These are phyloP conservation scores for Triticum timopheevii DNA, from an alignment of 176 grass and related monocot genomes.

Conservation along the genomic window DNA sequence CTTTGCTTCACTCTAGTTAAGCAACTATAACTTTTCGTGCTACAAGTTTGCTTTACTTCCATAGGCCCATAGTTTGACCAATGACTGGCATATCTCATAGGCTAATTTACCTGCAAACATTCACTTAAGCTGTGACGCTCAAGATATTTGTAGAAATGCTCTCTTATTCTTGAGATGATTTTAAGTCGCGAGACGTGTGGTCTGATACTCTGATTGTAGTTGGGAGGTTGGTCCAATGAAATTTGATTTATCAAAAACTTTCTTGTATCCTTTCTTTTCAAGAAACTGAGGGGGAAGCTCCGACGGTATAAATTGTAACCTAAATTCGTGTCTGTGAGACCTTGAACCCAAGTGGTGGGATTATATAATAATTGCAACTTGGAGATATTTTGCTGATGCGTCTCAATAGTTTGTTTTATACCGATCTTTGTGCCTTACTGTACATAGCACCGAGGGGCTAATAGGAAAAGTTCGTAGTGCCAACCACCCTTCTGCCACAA, in stretches of 20 bases:
- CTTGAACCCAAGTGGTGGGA: background rate
- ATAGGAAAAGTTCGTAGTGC: background rate
- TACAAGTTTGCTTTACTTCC: too few relatives aligned
- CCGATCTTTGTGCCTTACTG: background rate
- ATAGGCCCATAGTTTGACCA: too few relatives aligned
- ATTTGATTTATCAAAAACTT: background rate
- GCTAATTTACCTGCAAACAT: too few relatives aligned
- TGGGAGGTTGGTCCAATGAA: slow-evolving; percentile 1
- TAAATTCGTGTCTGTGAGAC: background rate
- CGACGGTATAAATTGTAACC: background rate
- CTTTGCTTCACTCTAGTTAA: too few relatives aligned
- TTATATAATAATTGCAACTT: slow-evolving; percentile 7
- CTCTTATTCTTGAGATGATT: too few relatives aligned
- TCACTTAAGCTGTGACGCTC: too few relatives aligned
- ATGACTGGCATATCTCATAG: too few relatives aligned
- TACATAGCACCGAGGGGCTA: background rate
- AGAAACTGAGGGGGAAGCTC: background rate
- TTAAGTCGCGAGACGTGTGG: background rate
- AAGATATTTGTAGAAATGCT: too few relatives aligned
- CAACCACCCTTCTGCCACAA: background rate
- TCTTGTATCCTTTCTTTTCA: background rate
- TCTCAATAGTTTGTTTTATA: slow-evolving; percentile 11
- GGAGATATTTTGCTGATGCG: background rate
- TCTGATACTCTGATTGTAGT: background rate
- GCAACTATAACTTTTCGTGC: too few relatives aligned